Evolutionary conservation across 2,329 filamentous ascomycete species (phyloP).

Genomic region (Epichloe scottii): DNA sequence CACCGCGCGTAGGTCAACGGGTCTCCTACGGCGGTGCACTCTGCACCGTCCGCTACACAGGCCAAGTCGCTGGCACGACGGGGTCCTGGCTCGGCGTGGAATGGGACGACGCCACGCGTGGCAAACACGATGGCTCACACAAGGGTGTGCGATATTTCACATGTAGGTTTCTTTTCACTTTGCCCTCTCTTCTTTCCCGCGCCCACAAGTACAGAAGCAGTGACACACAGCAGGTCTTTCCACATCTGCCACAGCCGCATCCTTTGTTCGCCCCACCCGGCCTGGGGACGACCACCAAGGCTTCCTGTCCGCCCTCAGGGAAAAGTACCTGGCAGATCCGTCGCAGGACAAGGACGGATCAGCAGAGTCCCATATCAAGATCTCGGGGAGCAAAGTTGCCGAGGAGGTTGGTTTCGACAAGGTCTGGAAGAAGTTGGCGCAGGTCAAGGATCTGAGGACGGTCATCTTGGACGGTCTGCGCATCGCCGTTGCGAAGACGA

Average conservation of each 20-base stretch:
- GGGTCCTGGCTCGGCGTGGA: constrained; percentile 88
- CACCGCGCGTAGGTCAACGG: constrained; percentile 52
- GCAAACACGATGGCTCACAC: constrained; percentile 83
- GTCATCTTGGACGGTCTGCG: constrained; percentile 70
- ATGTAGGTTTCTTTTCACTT: constrained; percentile 41
- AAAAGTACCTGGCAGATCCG: constrained; percentile 66
- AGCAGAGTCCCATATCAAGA: constrained; percentile 40
- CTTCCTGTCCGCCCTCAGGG: constrained; percentile 67
- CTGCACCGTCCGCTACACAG: constrained; percentile 79
- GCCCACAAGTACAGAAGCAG: background rate
- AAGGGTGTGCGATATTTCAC: constrained; percentile 69
- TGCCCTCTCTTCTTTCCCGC: background rate
- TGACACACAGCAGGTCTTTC: constrained; percentile 35
- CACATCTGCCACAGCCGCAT: constrained; percentile 59
- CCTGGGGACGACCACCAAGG: constrained; percentile 53
- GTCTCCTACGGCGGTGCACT: constrained; percentile 64
- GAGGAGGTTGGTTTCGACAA: constrained; percentile 96
- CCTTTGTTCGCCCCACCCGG: constrained; percentile 73
- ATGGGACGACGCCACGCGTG: constrained; percentile 80
- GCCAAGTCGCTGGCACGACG: constrained; percentile 60
- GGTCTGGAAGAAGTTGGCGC: constrained; percentile 66
- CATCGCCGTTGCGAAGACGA: constrained; percentile 32
- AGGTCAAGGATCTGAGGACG: constrained; percentile 64
- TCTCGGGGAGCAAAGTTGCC: constrained; percentile 63
- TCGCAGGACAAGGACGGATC: constrained; percentile 23